A percentile compares a stretch with the other conserved stretches of the same genome.
Evolutionary conservation across 2,329 filamentous ascomycete genomes (phyloP).

Genomic region (Fusarium protoensiforme): DNA sequence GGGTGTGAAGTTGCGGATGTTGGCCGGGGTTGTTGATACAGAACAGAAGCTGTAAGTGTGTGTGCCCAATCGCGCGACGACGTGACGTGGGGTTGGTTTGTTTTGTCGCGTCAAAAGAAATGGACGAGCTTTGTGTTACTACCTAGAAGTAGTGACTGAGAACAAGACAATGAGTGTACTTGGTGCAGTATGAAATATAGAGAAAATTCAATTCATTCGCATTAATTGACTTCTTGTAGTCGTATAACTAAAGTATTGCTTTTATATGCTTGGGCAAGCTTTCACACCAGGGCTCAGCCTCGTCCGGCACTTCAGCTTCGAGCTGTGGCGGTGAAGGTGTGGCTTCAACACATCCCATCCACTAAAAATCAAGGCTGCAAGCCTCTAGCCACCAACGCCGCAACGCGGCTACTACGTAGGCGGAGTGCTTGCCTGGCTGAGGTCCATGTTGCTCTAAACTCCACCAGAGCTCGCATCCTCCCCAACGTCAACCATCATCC

Average conservation of each 20-base stretch:
- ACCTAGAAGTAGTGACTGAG: not conserved
- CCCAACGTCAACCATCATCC: conserved; percentile 12
- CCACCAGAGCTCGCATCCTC: conserved; percentile 42
- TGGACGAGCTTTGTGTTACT: conserved; percentile 1
- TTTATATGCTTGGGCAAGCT: not conserved
- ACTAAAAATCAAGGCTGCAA: not conserved
- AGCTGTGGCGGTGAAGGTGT: conserved; percentile 35
- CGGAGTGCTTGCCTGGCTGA: conserved; percentile 51
- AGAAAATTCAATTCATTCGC: not conserved
- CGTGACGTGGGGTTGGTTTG: conserved; percentile 41
- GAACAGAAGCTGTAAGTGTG: conserved; percentile 37
- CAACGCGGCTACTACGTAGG: conserved; percentile 48
- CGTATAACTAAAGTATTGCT: not conserved
- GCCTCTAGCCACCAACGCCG: not conserved
- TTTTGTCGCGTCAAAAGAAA: conserved; percentile 18
- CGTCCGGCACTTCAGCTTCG: not conserved
- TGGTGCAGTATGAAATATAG: not conserved
- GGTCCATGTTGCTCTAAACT: conserved; percentile 30
- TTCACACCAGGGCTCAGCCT: not conserved
- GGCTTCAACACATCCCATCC: conserved; percentile 13
- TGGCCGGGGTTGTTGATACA: conserved; percentile 1
- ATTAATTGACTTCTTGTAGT: not conserved
- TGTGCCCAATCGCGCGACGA: conserved; percentile 43
- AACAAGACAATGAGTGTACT: not conserved
- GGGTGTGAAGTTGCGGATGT: not conserved